Evolutionary conservation across 1,284 basidiomycete genomes (phyloP).

Genomic region (Trametes pubescens): DNA sequence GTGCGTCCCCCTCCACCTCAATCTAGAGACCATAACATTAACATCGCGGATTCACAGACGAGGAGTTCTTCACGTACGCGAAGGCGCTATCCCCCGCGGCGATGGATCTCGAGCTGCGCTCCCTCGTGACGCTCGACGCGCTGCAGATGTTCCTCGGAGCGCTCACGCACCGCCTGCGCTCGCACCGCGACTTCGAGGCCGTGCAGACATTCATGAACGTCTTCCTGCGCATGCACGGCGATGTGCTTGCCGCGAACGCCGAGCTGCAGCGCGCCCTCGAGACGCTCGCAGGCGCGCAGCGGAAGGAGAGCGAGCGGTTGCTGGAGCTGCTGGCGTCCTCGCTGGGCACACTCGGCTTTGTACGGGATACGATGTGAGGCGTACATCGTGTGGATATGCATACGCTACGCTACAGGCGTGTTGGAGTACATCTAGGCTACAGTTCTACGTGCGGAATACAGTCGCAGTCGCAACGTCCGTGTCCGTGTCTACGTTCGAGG

Average conservation of each 20-base stretch:
- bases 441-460: not conserved
- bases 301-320: constrained; percentile 76
- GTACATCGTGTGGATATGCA: not conserved
- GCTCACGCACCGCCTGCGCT: constrained; percentile 75
- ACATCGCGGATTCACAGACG: constrained; percentile 56
- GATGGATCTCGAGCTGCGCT: constrained; percentile 90
- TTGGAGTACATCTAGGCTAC: not conserved
- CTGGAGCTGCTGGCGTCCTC: constrained; percentile 75
- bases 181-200: constrained; percentile 93
- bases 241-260: constrained; percentile 74
- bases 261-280: constrained; percentile 70
- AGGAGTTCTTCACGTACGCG: constrained; percentile 85
- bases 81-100: constrained; percentile 92
- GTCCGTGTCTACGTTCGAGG: not conserved
- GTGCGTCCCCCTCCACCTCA: constrained; percentile 55
- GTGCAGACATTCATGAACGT: constrained; percentile 91
- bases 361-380: constrained; percentile 55
- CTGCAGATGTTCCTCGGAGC: constrained; percentile 80
- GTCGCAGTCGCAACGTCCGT: not conserved
- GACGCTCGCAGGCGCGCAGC: constrained; percentile 67
- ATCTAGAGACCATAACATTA: not conserved
- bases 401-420: not conserved
- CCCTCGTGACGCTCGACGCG: constrained; percentile 71
- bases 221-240: constrained; percentile 87
- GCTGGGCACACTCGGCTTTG: constrained; percentile 76